Conservation (phyloP, 2,329 filamentous ascomycete species). For the Aureobasidium sp. region DNA sequence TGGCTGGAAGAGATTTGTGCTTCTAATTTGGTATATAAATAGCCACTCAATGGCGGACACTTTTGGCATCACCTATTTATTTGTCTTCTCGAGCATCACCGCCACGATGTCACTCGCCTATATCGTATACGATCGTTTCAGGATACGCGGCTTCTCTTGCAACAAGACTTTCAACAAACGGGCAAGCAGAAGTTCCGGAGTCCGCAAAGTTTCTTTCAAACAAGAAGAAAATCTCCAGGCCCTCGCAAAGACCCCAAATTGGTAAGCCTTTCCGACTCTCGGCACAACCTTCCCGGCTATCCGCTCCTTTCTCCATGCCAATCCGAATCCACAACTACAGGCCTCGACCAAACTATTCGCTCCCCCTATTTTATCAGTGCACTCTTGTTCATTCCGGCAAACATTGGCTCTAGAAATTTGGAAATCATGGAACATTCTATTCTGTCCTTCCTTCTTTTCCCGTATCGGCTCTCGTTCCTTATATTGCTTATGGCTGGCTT, state of each 20-base stretch:
- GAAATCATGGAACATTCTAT: constrained; percentile 1
- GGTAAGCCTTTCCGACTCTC: not conserved
- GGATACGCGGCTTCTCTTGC: too few species aligned
- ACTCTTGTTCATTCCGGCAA: not conserved
- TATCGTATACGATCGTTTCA: too few species aligned
- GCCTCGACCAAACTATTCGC: not conserved
- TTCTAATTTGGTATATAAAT: too few species aligned
- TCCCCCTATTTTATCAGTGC: constrained; percentile 7
- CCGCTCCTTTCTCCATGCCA: constrained; percentile 4
- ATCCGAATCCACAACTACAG: not conserved
- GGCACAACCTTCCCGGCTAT: constrained; percentile 7
- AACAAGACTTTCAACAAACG: not conserved
- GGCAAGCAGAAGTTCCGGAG: not conserved
- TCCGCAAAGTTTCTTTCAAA: not conserved
- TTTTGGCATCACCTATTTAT: too few species aligned
- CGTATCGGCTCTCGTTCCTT: not conserved
- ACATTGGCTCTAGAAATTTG: constrained; percentile 1
- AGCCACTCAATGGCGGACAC: too few species aligned
- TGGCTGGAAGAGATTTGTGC: too few species aligned
- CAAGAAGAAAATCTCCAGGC: not conserved
- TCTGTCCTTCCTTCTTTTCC: not conserved
- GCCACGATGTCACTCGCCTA: too few species aligned
- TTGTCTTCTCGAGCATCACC: too few species aligned
- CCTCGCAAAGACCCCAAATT: not conserved
- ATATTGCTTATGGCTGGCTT: not conserved